These are phyloP conservation scores for Colletotrichum sp. DNA, from an alignment of 2,329 filamentous ascomycete genomes.

Conservation along the genomic window DNA sequence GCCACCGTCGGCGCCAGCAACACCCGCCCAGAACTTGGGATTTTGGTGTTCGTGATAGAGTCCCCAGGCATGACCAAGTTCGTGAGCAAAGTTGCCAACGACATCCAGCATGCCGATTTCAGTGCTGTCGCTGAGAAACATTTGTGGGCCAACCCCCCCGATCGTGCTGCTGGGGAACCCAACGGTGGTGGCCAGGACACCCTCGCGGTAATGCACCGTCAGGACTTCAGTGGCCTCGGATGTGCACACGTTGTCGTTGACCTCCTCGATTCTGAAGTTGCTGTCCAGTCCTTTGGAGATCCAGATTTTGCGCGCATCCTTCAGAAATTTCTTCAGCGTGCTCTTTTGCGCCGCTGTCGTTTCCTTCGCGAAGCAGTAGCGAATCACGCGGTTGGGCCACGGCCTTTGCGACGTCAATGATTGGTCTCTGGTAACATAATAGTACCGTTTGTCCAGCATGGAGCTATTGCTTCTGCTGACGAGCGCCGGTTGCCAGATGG, in stretches of 20 bases:
- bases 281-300: not conserved
- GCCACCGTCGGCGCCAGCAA: not conserved
- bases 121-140: constrained; percentile 11
- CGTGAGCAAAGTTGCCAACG: constrained; percentile 27
- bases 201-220: not conserved
- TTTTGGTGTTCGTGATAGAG: constrained; percentile 32
- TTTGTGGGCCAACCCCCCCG: not conserved
- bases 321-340: not conserved
- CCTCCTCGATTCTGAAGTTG: constrained; percentile 20
- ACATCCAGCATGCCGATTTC: constrained; percentile 6
- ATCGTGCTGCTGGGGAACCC: not conserved
- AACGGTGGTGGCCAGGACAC: not conserved
- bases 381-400: not conserved
- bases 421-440: not conserved
- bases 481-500: not conserved
- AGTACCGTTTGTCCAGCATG: not conserved
- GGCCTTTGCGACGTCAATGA: not conserved
- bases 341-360: not conserved
- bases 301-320: not conserved
- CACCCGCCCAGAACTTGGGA: constrained; percentile 24
- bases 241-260: not conserved
- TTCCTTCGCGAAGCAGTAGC: not conserved
- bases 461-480: not conserved
- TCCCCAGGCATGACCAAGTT: constrained; percentile 32
- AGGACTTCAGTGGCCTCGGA: constrained; percentile 5